Conservation (phyloP, 257 asterid genomes). For the Solanum sejunctum region DNA sequence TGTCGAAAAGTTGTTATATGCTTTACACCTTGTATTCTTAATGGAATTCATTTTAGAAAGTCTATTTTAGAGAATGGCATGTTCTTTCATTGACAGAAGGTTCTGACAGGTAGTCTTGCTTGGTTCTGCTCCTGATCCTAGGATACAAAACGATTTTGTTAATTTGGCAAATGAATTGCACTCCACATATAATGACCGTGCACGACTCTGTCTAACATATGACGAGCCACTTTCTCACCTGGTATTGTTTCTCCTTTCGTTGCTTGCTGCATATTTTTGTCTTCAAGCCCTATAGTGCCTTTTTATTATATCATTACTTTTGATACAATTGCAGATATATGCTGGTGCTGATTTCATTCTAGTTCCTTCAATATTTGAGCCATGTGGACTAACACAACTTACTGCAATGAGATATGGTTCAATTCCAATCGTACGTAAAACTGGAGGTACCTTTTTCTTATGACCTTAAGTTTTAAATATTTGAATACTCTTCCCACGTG, state of each 20-base stretch:
- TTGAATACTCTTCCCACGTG: background rate
- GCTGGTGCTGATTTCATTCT: constrained; percentile 93
- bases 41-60: background rate
- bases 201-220: constrained; percentile 78
- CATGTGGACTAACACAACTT: constrained; percentile 99
- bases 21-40: background rate
- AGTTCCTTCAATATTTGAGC: constrained; percentile 97
- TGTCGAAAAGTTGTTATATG: background rate
- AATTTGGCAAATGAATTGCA: constrained; percentile 82
- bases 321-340: constrained; percentile 59
- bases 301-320: constrained; percentile 1
- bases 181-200: constrained; percentile 56
- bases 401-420: constrained; percentile 98
- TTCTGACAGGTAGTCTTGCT: constrained; percentile 70
- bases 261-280: background rate
- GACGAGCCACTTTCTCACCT: constrained; percentile 99
- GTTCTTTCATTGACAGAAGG: constrained; percentile 12
- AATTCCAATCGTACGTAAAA: constrained; percentile 90
- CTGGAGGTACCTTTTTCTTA: constrained; percentile 57
- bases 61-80: background rate
- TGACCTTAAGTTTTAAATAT: background rate
- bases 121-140: constrained; percentile 98
- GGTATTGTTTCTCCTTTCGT: constrained; percentile 29
- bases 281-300: background rate
- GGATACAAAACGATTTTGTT: constrained; percentile 80